Evolutionary conservation across 768 basidiomycete species (phyloP).

Genomic region (Hericium rajendrae): DNA sequence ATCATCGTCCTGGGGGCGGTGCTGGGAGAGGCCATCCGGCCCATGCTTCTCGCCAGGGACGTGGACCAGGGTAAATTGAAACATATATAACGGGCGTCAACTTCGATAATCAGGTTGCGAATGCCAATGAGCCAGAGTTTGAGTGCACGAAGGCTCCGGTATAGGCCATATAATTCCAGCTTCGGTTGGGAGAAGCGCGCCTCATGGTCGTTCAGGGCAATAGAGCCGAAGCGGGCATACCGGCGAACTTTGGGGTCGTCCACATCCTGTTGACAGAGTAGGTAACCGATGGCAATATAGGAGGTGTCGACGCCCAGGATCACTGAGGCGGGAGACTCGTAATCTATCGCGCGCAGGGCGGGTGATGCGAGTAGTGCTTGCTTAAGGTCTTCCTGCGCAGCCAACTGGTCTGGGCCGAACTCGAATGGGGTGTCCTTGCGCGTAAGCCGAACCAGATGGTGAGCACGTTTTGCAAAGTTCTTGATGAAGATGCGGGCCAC

Average conservation of each 20-base stretch:
- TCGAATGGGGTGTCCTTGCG: slow-evolving; percentile 15
- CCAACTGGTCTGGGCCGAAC: slow-evolving; percentile 9
- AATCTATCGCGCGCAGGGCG: slow-evolving; percentile 9
- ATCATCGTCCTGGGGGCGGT: too few relatives aligned
- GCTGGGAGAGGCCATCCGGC: too few relatives aligned
- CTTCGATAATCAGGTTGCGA: too few relatives aligned
- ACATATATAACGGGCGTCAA: too few relatives aligned
- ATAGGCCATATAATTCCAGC: slow-evolving; percentile 20
- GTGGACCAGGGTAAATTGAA: too few relatives aligned
- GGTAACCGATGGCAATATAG: slow-evolving; percentile 16
- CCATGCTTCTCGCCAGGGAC: too few relatives aligned
- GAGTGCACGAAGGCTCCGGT: slow-evolving; percentile 2
- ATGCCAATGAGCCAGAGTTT: not conserved
- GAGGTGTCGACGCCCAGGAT: slow-evolving; percentile 20
- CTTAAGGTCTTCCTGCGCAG: slow-evolving; percentile 14
- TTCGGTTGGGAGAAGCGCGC: slow-evolving; percentile 17
- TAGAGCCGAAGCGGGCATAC: slow-evolving; percentile 26
- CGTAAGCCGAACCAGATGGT: slow-evolving; percentile 13
- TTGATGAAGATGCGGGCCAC: slow-evolving; percentile 15
- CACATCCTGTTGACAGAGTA: slow-evolving; percentile 20
- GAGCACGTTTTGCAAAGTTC: slow-evolving; percentile 14
- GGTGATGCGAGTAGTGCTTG: not conserved
- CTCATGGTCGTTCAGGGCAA: slow-evolving; percentile 25
- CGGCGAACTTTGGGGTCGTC: slow-evolving; percentile 14
- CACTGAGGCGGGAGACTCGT: slow-evolving; percentile 8